Conservation (phyloP, 441 rosid species). For the Erysimum pusillum region DNA sequence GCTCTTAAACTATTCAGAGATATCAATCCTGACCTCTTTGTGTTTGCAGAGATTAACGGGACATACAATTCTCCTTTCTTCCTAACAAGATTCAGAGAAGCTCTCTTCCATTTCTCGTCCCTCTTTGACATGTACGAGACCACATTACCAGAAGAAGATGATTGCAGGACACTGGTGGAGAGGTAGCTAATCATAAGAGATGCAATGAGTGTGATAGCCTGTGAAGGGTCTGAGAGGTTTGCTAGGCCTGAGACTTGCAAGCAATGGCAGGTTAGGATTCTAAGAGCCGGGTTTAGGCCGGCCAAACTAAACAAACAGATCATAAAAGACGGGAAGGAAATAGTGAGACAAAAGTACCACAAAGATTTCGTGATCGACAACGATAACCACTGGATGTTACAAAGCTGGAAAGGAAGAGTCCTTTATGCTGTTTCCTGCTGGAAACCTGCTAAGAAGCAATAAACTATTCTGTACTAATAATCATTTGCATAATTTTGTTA, state of each 20-base stretch:
- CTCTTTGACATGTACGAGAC: conserved; percentile 82
- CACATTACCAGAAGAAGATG: conserved; percentile 60
- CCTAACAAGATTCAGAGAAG: conserved; percentile 80
- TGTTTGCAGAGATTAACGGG: conserved; percentile 78
- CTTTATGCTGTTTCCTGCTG: conserved; percentile 52
- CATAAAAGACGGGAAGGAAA: conserved; percentile 38
- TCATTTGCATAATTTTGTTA: conserved; percentile 13
- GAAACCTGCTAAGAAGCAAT: conserved; percentile 56
- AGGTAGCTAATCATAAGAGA: conserved; percentile 66
- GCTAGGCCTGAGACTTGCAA: conserved; percentile 88
- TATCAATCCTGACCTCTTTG: conserved; percentile 73
- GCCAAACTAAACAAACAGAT: conserved; percentile 55
- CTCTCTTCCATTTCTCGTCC: conserved; percentile 81
- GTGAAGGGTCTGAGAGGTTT: conserved; percentile 80
- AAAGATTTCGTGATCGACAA: conserved; percentile 50
- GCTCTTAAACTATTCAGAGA: conserved; percentile 69
- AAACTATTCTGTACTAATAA: background rate
- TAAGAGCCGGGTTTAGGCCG: conserved; percentile 73
- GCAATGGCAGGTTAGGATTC: conserved; percentile 85
- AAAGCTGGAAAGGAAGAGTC: conserved; percentile 56
- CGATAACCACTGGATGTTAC: conserved; percentile 50
- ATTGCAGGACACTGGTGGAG: conserved; percentile 68
- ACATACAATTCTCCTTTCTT: conserved; percentile 86
- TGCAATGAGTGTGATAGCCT: conserved; percentile 81
- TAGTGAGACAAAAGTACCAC: conserved; percentile 44